Conservation (phyloP, 768 basidiomycete species). For the Coprinopsis cinerea region DNA sequence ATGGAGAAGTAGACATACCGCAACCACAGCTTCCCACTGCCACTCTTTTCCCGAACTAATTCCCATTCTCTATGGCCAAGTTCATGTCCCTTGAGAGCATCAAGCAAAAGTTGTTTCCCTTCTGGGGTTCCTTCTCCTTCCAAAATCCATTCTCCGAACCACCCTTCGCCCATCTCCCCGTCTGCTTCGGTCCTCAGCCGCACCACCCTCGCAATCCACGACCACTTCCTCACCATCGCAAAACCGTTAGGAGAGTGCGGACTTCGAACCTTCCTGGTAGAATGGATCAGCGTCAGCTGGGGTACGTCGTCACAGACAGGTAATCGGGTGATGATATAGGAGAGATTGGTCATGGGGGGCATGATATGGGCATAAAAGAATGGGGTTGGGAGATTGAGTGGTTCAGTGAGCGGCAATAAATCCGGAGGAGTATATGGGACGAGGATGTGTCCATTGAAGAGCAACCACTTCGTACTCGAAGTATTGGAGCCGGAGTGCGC, state of each 20-base stretch:
- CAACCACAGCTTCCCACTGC: slow-evolving; percentile 56
- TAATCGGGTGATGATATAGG: slow-evolving; percentile 29
- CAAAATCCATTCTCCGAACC: slow-evolving; percentile 76
- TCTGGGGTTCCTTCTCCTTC: slow-evolving; percentile 73
- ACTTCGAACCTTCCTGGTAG: slow-evolving; percentile 46
- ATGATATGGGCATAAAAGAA: slow-evolving; percentile 72
- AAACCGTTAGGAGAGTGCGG: slow-evolving; percentile 56
- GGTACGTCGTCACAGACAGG: slow-evolving; percentile 35
- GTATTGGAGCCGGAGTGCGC: slow-evolving; percentile 6
- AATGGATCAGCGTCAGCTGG: slow-evolving; percentile 42
- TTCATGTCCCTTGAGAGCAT: slow-evolving; percentile 40
- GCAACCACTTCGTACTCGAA: slow-evolving; percentile 53
- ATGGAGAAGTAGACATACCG: too few relatives aligned
- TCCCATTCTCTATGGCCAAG: slow-evolving; percentile 38
- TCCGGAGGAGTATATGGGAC: slow-evolving; percentile 56
- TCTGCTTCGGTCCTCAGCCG: slow-evolving; percentile 27
- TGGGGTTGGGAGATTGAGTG: slow-evolving; percentile 65
- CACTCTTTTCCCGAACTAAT: slow-evolving; percentile 56
- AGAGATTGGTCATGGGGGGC: slow-evolving; percentile 31
- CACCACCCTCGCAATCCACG: slow-evolving; percentile 54
- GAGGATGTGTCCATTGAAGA: slow-evolving; percentile 64
- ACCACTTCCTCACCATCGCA: slow-evolving; percentile 53
- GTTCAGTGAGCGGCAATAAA: slow-evolving; percentile 46
- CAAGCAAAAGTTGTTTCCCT: slow-evolving; percentile 49
- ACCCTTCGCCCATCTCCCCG: slow-evolving; percentile 53